phyloP scores from a whole-genome alignment of 2,329 filamentous ascomycete genomes.

The Alternaria triticimaculans region DNA sequence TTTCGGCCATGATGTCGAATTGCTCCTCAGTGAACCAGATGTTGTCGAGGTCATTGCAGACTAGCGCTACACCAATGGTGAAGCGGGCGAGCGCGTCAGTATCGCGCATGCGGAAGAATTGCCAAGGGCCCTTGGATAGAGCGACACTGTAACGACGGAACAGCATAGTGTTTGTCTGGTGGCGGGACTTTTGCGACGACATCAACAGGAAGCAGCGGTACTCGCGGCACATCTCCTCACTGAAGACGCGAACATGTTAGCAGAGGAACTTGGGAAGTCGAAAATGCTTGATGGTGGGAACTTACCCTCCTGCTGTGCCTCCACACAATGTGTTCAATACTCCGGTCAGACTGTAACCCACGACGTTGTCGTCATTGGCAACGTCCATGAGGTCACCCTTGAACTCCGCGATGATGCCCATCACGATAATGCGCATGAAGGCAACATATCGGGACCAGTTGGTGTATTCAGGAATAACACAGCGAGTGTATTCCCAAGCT shows the following conservation, averaged over 20 bases:
- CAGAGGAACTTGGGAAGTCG: background rate
- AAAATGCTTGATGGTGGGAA: background rate
- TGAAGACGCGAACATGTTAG: background rate
- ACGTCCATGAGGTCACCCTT: background rate
- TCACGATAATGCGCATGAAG: conserved; percentile 23
- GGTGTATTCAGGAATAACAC: conserved; percentile 28
- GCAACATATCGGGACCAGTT: conserved; percentile 32
- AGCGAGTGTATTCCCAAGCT: conserved; percentile 32
- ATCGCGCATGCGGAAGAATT: conserved; percentile 45
- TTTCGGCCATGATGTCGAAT: conserved; percentile 24
- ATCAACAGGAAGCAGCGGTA: conserved; percentile 20
- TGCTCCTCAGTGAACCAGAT: conserved; percentile 25
- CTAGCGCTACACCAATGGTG: conserved; percentile 41
- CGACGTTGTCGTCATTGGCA: background rate
- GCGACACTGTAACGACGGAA: conserved; percentile 40
- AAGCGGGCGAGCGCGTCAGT: conserved; percentile 44
- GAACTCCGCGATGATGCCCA: conserved; percentile 5
- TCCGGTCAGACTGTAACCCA: conserved; percentile 2
- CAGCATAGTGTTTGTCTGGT: conserved; percentile 19
- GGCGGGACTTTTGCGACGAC: conserved; percentile 23
- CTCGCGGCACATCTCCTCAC: conserved; percentile 3
- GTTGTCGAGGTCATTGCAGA: conserved; percentile 41
- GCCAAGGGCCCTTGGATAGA: conserved; percentile 30
- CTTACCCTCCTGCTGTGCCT: conserved; percentile 1
- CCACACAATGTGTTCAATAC: background rate